These are phyloP conservation scores for Vitis hybrid DNA, from an alignment of 177 flowering plant species.

Conservation along the genomic window DNA sequence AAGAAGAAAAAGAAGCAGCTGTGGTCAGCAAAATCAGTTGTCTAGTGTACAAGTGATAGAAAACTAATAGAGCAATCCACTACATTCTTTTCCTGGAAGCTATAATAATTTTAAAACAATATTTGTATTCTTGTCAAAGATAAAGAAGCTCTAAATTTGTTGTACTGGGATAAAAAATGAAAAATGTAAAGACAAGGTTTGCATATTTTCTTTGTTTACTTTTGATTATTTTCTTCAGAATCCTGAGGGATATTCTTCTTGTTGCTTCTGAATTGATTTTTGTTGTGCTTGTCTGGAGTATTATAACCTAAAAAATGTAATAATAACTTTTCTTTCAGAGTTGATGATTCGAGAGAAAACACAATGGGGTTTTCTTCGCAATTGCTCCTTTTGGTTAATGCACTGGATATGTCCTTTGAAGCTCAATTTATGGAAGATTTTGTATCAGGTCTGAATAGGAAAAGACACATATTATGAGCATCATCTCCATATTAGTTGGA, in stretches of 20 bases:
- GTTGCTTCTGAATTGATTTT: background rate
- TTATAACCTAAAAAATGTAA: background rate
- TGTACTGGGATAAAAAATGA: background rate
- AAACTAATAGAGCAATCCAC: too few species aligned
- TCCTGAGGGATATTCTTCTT: background rate
- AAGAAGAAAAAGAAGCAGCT: too few species aligned
- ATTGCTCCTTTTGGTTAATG: conserved; percentile 61
- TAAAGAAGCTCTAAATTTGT: background rate
- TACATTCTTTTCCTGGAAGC: too few species aligned
- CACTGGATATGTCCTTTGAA: conserved; percentile 64
- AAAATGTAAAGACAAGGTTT: too few species aligned
- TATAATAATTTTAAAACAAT: background rate
- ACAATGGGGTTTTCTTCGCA: conserved; percentile 86
- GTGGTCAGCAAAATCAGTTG: too few species aligned
- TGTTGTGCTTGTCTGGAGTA: background rate
- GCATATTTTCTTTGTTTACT: background rate
- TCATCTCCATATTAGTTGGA: background rate
- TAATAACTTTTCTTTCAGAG: conserved; percentile 24
- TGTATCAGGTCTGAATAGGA: conserved; percentile 63
- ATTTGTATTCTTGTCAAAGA: background rate
- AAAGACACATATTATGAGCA: background rate
- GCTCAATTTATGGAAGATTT: conserved; percentile 95
- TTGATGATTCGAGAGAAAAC: conserved; percentile 32
- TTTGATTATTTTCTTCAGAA: background rate
- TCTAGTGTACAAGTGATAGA: too few species aligned